A percentile compares a stretch with the other conserved stretches of the same genome.
Conservation (phyloP, 108 stramenopile genomes). For the Mayamaea pseudoterrestris region DNA sequence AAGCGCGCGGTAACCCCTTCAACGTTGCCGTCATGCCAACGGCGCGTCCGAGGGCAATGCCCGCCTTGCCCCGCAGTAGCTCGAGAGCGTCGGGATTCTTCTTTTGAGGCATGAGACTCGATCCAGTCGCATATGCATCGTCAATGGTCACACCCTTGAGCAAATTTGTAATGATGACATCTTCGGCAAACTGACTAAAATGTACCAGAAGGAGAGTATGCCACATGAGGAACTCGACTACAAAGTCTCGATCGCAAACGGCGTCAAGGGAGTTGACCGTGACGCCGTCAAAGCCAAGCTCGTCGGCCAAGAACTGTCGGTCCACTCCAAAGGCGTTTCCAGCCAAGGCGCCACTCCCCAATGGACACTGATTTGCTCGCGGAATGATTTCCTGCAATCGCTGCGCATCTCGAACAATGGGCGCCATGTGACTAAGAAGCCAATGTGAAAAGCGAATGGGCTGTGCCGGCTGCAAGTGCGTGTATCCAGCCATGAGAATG, state of each 20-base stretch:
- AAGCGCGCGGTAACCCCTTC: slow-evolving; percentile 95
- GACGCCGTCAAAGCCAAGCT: slow-evolving; percentile 90
- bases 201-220: slow-evolving; percentile 83
- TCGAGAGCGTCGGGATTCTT: slow-evolving; percentile 99
- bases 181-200: slow-evolving; percentile 95
- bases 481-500: slow-evolving; percentile 97
- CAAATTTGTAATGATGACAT: slow-evolving; percentile 95
- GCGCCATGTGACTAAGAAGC: slow-evolving; percentile 90
- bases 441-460: slow-evolving; percentile 95
- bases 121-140: slow-evolving; percentile 97
- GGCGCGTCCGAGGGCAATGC: slow-evolving; percentile 83
- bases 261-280: slow-evolving; percentile 92
- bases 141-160: slow-evolving; percentile 84
- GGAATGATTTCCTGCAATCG: slow-evolving; percentile 82
- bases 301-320: slow-evolving; percentile 81
- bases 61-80: slow-evolving; percentile 95
- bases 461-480: slow-evolving; percentile 98
- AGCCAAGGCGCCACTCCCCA: slow-evolving; percentile 95
- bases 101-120: slow-evolving; percentile 99
- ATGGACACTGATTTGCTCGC: slow-evolving; percentile 87
- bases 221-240: slow-evolving; percentile 98
- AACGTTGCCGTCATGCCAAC: slow-evolving; percentile 90
- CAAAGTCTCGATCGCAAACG: slow-evolving; percentile 98
- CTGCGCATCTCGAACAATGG: slow-evolving; percentile 86
- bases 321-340: slow-evolving; percentile 98